Conservation (phyloP, 2,329 filamentous ascomycete genomes). For the Diatrype stigma region DNA sequence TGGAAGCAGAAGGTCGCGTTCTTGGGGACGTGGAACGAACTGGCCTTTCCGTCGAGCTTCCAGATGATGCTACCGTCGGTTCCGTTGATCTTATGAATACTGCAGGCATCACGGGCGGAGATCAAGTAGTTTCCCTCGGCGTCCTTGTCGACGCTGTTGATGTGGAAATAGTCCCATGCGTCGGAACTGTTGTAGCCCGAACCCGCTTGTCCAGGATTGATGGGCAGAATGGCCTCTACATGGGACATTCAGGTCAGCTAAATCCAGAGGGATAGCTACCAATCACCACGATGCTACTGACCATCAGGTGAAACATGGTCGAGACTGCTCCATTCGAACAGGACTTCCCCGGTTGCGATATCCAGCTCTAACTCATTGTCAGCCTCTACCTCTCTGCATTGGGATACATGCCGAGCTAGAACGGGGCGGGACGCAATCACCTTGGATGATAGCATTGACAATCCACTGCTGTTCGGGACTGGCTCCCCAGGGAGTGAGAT, state of each 20-base stretch:
- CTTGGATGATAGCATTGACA: conserved; percentile 50
- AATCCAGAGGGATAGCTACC: too few species aligned
- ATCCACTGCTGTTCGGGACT: conserved; percentile 50
- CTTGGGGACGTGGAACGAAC: conserved; percentile 33
- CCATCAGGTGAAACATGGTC: conserved; percentile 51
- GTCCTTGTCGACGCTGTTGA: conserved; percentile 53
- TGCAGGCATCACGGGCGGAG: conserved; percentile 46
- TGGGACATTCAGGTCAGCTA: background rate
- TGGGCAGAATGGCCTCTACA: conserved; percentile 40
- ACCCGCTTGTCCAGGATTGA: conserved; percentile 40
- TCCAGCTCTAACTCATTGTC: conserved; percentile 32
- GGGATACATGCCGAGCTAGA: too few species aligned
- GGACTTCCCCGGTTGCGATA: conserved; percentile 47
- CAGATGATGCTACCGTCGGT: conserved; percentile 46
- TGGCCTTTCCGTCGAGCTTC: conserved; percentile 47
- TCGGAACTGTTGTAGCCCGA: conserved; percentile 22
- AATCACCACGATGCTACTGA: conserved; percentile 24
- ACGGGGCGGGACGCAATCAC: too few species aligned
- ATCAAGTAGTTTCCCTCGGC: conserved; percentile 48
- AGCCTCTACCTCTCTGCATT: too few species aligned
- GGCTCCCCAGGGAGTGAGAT: conserved; percentile 42
- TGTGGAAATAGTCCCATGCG: conserved; percentile 53
- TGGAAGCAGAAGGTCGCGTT: conserved; percentile 44
- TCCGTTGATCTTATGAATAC: conserved; percentile 43
- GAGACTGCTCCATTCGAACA: conserved; percentile 57